phyloP scores from a whole-genome alignment of 371 early-diverging fungal species.

The Funneliformis caledonium region DNA sequence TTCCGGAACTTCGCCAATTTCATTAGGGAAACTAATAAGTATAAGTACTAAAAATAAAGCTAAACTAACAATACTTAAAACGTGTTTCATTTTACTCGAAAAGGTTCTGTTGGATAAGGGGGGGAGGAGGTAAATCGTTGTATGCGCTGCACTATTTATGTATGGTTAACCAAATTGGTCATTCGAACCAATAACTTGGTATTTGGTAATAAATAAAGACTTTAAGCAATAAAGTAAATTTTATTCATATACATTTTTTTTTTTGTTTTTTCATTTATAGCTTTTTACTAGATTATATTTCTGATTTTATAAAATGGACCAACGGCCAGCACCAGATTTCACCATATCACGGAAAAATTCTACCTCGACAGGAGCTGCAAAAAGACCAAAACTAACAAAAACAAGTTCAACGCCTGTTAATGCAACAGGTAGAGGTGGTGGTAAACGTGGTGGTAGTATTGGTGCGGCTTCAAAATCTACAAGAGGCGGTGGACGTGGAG shows the following conservation, averaged over 20 bases:
- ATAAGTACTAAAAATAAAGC: slow-evolving; percentile 1
- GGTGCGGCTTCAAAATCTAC: not conserved
- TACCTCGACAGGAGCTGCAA: not conserved
- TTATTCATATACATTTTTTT: no score
- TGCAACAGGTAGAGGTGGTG: not conserved
- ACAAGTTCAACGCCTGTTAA: not conserved
- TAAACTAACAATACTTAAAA: not conserved
- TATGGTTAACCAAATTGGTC: no score
- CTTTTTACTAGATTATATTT: no score
- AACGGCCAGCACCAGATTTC: not conserved
- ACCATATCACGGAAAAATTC: not conserved
- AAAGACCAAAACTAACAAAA: slow-evolving; percentile 14
- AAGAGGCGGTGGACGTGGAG: not conserved
- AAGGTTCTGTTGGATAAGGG: not conserved
- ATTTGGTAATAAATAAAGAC: no score
- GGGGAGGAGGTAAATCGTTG: no score
- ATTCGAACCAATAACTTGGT: no score
- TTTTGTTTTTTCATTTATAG: no score
- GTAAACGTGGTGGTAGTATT: not conserved
- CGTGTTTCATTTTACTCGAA: not conserved
- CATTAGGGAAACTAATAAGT: slow-evolving; percentile 27
- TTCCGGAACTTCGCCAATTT: not conserved
- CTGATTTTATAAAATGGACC: not conserved
- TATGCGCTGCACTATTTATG: no score
- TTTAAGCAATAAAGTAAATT: no score